Conservation (phyloP, 495 filamentous ascomycete species). For the Chaetomium cochliodes region DNA sequence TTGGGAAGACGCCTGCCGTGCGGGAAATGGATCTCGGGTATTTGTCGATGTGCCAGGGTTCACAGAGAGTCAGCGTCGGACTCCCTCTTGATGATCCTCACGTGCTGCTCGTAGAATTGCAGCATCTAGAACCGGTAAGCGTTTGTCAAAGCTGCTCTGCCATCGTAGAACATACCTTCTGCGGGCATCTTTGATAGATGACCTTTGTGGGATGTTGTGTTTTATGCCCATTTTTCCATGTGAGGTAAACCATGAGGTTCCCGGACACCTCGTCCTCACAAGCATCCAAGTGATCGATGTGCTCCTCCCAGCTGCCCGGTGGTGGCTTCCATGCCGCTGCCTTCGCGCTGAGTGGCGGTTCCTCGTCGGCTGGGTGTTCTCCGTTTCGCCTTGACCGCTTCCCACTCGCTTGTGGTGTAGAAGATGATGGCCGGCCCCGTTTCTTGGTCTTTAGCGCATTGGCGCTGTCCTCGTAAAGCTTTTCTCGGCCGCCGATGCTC, state of each 20-base stretch:
- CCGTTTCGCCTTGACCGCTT: conserved; percentile 43
- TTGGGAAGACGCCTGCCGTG: background rate
- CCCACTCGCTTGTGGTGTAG: conserved; percentile 31
- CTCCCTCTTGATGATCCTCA: conserved; percentile 47
- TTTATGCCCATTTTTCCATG: conserved; percentile 58
- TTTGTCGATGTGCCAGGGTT: background rate
- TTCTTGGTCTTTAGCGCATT: conserved; percentile 46
- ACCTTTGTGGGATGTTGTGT: conserved; percentile 57
- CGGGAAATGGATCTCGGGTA: background rate
- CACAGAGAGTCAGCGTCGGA: conserved; percentile 17
- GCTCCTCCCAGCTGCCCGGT: conserved; percentile 57
- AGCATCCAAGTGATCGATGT: conserved; percentile 55
- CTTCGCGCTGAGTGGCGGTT: conserved; percentile 40
- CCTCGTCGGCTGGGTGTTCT: conserved; percentile 36
- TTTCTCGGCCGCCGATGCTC: conserved; percentile 53
- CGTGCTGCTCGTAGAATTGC: conserved; percentile 59
- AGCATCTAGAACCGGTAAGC: conserved; percentile 50
- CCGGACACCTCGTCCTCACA: conserved; percentile 52
- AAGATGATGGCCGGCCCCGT: conserved; percentile 40
- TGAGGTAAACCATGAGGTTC: conserved; percentile 51
- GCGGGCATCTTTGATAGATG: conserved; percentile 59
- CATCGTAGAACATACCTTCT: conserved; percentile 47
- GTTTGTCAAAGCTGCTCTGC: background rate
- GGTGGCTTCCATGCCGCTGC: conserved; percentile 52
- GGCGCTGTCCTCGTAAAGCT: conserved; percentile 45